phyloP scores from a whole-genome alignment of 1,284 basidiomycete species.

The Vanrija pseudolonga region DNA sequence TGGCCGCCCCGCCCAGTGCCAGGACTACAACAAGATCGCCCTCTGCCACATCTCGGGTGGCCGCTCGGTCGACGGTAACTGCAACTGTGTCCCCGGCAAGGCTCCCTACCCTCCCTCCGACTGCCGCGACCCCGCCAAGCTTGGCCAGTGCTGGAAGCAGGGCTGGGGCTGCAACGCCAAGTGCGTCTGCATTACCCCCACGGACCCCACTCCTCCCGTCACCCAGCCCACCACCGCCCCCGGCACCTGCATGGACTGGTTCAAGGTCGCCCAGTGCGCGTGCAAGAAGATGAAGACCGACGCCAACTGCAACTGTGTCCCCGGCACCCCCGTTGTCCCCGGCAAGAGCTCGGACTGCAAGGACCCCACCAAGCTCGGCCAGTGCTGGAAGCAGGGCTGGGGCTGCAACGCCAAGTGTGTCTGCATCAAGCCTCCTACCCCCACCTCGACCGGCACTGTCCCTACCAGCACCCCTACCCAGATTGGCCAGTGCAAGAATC shows the following conservation, averaged over 20 bases:
- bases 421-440: slow-evolving; percentile 1
- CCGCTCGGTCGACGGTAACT: not conserved
- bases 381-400: slow-evolving; percentile 7
- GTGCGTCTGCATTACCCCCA: not conserved
- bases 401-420: slow-evolving; percentile 9
- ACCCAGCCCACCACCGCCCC: not conserved
- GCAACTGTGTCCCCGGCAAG: not conserved
- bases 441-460: not conserved
- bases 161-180: not conserved
- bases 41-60: not conserved
- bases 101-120: not conserved
- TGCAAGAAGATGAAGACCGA: not conserved
- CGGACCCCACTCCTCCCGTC: not conserved
- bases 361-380: slow-evolving; percentile 1
- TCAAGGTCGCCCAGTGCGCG: not conserved
- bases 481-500: slow-evolving; percentile 13
- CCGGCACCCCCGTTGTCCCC: not conserved
- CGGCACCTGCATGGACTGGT: not conserved
- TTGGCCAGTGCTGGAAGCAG: slow-evolving; percentile 7
- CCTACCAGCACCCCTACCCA: slow-evolving; percentile 2
- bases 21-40: slow-evolving; percentile 1
- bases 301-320: not conserved
- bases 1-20: not conserved
- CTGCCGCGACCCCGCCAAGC: not conserved
- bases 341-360: not conserved